Evolutionary conservation across 2,329 filamentous ascomycete genomes (phyloP).

Genomic region (Erysiphe pulchra): DNA sequence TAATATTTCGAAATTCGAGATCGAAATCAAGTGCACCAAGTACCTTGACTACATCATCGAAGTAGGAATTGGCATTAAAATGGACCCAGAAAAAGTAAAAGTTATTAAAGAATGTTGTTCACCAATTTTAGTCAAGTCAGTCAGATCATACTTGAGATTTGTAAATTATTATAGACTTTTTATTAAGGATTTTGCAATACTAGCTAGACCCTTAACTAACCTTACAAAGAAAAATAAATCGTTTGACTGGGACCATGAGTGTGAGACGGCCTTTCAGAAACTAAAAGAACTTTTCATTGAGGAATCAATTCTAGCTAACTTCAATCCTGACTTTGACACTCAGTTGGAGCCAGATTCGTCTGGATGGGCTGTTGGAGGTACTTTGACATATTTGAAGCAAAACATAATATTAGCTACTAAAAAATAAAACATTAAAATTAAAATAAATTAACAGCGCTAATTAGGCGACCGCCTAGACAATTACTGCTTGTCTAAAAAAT

Average conservation of each 20-base stretch:
- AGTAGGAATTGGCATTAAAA: neutral
- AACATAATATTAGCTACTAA: too few species aligned
- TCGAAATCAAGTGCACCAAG: neutral
- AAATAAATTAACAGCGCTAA: too few species aligned
- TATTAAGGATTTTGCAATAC: neutral
- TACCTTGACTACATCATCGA: neutral
- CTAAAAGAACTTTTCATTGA: neutral
- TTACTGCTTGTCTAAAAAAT: too few species aligned
- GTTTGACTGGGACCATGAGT: neutral
- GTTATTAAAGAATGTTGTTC: neutral
- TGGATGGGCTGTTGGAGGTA: neutral
- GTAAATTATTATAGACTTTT: neutral
- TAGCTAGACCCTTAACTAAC: neutral
- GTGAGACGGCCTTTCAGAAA: neutral
- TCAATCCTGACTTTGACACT: too few species aligned
- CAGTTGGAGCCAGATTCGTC: neutral
- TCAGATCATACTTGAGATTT: neutral
- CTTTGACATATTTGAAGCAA: neutral
- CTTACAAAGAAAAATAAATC: neutral
- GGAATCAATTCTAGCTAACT: neutral
- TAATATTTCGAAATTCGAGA: neutral
- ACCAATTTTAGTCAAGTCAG: neutral
- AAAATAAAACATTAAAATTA: too few species aligned
- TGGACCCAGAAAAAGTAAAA: neutral
- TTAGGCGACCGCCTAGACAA: too few species aligned